phyloP scores from a whole-genome alignment of 805 yeast species.

The Starmerella stigmatis region DNA sequence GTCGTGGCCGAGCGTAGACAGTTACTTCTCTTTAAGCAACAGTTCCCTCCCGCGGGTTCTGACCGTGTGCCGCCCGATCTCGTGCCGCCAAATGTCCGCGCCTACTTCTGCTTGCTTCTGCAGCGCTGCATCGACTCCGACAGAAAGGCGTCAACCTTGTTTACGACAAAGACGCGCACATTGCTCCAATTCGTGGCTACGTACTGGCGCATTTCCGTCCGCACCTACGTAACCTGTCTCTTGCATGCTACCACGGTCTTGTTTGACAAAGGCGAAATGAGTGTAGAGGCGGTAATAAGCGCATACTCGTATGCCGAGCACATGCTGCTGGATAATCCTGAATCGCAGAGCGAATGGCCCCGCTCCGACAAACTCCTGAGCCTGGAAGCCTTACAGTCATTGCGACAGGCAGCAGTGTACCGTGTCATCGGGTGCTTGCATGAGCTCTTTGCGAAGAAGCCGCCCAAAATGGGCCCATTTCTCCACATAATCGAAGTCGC shows the following conservation, averaged over 20 bases:
- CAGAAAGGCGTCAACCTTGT: conserved; percentile 13
- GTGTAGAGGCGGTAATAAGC: conserved; percentile 1
- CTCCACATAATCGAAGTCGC: conserved; percentile 42
- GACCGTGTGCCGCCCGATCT: conserved; percentile 1
- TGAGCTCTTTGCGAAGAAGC: conserved; percentile 30
- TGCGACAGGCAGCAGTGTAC: conserved; percentile 40
- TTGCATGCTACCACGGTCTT: conserved; percentile 8
- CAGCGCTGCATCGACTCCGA: conserved; percentile 35
- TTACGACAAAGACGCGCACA: conserved; percentile 7
- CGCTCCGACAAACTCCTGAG: conserved; percentile 7
- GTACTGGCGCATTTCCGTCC: conserved; percentile 16
- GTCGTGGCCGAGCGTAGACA: conserved; percentile 31
- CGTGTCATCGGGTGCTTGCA: conserved; percentile 37
- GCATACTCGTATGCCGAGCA: conserved; percentile 11
- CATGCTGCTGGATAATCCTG: conserved; percentile 1
- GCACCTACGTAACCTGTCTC: conserved; percentile 9
- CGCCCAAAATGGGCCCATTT: conserved; percentile 51
- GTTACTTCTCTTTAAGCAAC: conserved; percentile 25
- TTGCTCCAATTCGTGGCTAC: conserved; percentile 13
- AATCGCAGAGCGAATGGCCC: conserved; percentile 11
- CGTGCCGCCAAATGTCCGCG: conserved; percentile 36
- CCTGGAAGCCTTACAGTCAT: conserved; percentile 28
- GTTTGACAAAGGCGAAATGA: not conserved
- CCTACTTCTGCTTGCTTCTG: conserved; percentile 35
- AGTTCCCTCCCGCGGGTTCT: conserved; percentile 2